Evolutionary conservation across 179 eudicot genomes (phyloP).

Genomic region (Gypsophila paniculata): DNA sequence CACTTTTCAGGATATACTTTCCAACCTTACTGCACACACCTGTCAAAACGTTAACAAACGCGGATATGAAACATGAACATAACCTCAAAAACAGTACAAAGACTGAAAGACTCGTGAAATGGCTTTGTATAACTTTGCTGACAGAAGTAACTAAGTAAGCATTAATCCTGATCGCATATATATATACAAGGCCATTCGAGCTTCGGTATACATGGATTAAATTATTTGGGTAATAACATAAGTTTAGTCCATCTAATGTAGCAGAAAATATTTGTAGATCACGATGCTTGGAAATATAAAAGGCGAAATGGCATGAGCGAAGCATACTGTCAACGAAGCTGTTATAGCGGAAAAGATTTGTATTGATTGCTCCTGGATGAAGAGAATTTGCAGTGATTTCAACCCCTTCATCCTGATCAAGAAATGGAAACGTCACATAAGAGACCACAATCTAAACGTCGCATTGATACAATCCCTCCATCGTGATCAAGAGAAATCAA

Average conservation of each 20-base stretch:
- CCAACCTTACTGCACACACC: slow-evolving; percentile 40
- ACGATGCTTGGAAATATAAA: not conserved
- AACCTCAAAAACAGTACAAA: not conserved
- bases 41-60: slow-evolving; percentile 21
- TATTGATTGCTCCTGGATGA: slow-evolving; percentile 44
- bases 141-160: not conserved
- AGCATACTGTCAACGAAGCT: slow-evolving; percentile 28
- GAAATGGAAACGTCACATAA: not conserved
- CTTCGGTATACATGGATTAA: too few relatives aligned
- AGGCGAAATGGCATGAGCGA: slow-evolving; percentile 2
- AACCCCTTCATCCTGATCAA: slow-evolving; percentile 31
- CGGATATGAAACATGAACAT: not conserved
- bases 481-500: slow-evolving; percentile 19
- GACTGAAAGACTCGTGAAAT: slow-evolving; percentile 9
- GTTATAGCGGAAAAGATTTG: slow-evolving; percentile 45
- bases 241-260: too few relatives aligned
- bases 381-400: slow-evolving; percentile 47
- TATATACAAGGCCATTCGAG: too few relatives aligned
- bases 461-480: not conserved
- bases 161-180: too few relatives aligned
- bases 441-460: not conserved
- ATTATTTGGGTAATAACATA: too few relatives aligned
- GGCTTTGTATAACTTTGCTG: not conserved
- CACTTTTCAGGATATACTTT: slow-evolving; percentile 47
- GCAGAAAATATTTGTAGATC: not conserved